Evolutionary conservation across 2,329 filamentous ascomycete genomes (phyloP).

Genomic region (Cylindrodendrum hubeiense): DNA sequence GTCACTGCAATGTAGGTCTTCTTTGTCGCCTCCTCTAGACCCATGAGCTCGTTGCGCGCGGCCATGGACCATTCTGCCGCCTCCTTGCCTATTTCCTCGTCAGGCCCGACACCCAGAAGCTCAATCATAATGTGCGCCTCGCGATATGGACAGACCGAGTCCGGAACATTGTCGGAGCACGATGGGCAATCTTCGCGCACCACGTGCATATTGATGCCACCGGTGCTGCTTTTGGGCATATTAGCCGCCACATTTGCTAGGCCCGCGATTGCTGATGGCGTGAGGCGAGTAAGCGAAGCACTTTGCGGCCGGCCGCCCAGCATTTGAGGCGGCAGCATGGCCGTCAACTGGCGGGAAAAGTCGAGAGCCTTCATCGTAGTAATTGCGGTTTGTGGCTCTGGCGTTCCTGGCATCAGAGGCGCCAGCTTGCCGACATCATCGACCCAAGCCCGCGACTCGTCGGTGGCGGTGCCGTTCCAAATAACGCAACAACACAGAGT

Average conservation of each 20-base stretch:
- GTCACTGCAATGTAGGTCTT: conserved; percentile 16
- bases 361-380: conserved; percentile 10
- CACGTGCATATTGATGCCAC: conserved; percentile 15
- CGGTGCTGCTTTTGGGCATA: conserved; percentile 1
- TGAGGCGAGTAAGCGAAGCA: conserved; percentile 7
- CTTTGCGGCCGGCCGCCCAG: conserved; percentile 6
- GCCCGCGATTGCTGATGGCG: conserved; percentile 2
- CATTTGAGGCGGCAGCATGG: conserved; percentile 15
- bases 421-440: conserved; percentile 7
- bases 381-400: conserved; percentile 2
- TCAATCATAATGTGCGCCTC: conserved; percentile 23
- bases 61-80: conserved; percentile 14
- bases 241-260: conserved; percentile 12
- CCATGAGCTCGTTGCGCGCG: conserved; percentile 15
- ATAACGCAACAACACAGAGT: conserved; percentile 14
- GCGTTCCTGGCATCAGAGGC: conserved; percentile 2
- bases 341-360: conserved; percentile 10
- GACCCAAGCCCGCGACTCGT: conserved; percentile 16
- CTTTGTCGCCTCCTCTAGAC: background rate
- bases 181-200: conserved; percentile 20
- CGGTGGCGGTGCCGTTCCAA: conserved; percentile 15
- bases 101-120: conserved; percentile 8
- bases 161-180: conserved; percentile 2
- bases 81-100: conserved; percentile 1
- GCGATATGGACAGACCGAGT: conserved; percentile 18